Percentiles rank a stretch among this genome's conserved stretches.
phyloP scores from a whole-genome alignment of 805 yeast species.

The Wickerhamiella occidentalis region DNA sequence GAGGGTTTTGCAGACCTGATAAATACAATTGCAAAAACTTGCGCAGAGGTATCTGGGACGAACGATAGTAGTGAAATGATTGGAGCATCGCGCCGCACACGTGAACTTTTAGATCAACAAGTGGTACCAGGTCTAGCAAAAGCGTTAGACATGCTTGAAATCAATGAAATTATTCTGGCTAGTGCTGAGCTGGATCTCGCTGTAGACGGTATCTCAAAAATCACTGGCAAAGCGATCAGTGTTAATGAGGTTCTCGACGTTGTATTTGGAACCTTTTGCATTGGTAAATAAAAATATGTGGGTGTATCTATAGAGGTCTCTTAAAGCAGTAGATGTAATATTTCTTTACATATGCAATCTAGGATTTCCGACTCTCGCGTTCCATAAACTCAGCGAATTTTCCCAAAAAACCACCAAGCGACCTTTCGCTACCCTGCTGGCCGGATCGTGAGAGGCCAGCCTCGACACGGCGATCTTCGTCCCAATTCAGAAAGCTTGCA shows the following conservation, averaged over 20 bases:
- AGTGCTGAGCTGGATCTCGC: constrained; percentile 63
- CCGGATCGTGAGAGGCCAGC: constrained; percentile 25
- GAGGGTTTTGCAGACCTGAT: constrained; percentile 44
- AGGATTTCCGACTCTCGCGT: constrained; percentile 20
- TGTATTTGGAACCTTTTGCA: constrained; percentile 84
- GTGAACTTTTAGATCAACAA: constrained; percentile 62
- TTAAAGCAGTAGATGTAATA: no score
- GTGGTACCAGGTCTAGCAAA: constrained; percentile 61
- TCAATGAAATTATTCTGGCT: constrained; percentile 62
- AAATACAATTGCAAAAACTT: constrained; percentile 32
- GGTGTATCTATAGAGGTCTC: no score
- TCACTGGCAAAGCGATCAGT: constrained; percentile 82
- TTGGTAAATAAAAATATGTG: constrained; percentile 79
- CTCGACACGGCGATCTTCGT: constrained; percentile 38
- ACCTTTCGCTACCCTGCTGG: neutral
- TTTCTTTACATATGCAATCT: neutral
- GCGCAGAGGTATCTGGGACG: constrained; percentile 38
- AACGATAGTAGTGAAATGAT: constrained; percentile 48
- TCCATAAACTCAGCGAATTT: constrained; percentile 30
- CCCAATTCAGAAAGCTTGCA: constrained; percentile 79
- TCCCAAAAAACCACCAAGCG: constrained; percentile 28
- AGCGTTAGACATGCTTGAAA: constrained; percentile 23
- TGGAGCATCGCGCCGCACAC: constrained; percentile 60
- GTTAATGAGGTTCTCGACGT: constrained; percentile 85
- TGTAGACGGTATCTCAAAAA: constrained; percentile 78